These are phyloP conservation scores for Echites panduratus DNA, from an alignment of 257 asterid genomes.

Conservation along the genomic window DNA sequence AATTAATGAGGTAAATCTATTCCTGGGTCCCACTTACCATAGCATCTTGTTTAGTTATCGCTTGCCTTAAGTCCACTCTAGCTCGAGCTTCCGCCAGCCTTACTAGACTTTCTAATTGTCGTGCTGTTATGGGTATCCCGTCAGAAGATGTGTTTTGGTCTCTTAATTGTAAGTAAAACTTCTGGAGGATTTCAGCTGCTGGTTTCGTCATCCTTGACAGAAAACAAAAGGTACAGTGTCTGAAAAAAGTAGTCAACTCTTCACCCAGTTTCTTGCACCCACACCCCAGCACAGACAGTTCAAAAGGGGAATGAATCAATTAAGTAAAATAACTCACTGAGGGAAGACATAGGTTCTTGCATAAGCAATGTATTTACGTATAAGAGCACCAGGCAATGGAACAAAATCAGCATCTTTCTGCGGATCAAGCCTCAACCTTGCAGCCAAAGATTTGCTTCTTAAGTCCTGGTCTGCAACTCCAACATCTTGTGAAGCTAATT, in stretches of 20 bases:
- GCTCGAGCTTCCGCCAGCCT: slow-evolving; percentile 98
- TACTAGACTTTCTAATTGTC: slow-evolving; percentile 93
- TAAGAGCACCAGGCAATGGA: slow-evolving; percentile 91
- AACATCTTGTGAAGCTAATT: slow-evolving; percentile 49
- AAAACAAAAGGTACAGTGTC: slow-evolving; percentile 19
- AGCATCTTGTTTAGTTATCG: slow-evolving; percentile 81
- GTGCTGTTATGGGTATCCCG: slow-evolving; percentile 93
- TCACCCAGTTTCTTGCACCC: not conserved
- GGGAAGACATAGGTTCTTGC: slow-evolving; percentile 82
- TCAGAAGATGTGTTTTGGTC: slow-evolving; percentile 77
- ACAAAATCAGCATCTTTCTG: slow-evolving; percentile 66
- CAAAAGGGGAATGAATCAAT: not conserved
- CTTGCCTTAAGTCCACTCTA: slow-evolving; percentile 84
- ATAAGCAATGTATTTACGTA: slow-evolving; percentile 90
- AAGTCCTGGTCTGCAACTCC: slow-evolving; percentile 37
- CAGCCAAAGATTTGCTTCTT: slow-evolving; percentile 53
- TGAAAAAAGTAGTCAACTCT: slow-evolving; percentile 15
- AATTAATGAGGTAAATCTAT: not conserved
- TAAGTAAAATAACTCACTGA: slow-evolving; percentile 47
- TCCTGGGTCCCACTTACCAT: slow-evolving; percentile 47
- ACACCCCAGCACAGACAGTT: not conserved
- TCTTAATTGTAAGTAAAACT: slow-evolving; percentile 75
- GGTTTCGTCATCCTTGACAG: slow-evolving; percentile 73
- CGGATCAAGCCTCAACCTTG: slow-evolving; percentile 81
- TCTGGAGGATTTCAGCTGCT: slow-evolving; percentile 93